Conservation (phyloP, 208 protist genomes). For the Crithidia fasciculata region DNA sequence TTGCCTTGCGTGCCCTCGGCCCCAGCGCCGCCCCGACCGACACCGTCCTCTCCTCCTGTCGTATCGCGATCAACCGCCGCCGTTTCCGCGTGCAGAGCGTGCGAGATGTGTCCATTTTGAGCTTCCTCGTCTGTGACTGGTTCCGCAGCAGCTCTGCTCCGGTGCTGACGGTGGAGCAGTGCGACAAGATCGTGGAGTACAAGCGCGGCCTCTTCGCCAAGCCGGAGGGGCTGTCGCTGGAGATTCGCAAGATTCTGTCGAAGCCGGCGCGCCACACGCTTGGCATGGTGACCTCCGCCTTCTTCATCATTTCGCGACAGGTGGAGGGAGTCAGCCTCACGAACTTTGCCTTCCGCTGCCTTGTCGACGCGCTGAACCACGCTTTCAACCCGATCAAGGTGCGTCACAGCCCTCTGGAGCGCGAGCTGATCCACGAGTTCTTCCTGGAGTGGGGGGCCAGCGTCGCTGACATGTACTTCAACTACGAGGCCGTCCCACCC, state of each 20-base stretch:
- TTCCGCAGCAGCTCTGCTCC: slow-evolving; percentile 74
- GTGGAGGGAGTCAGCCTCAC: slow-evolving; percentile 43
- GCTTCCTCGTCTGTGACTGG: slow-evolving; percentile 85
- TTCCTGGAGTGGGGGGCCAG: slow-evolving; percentile 70
- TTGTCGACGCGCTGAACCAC: slow-evolving; percentile 77
- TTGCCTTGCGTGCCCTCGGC: slow-evolving; percentile 65
- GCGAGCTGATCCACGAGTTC: slow-evolving; percentile 73
- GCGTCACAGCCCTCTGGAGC: slow-evolving; percentile 70
- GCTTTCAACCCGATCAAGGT: slow-evolving; percentile 80
- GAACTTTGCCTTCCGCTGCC: slow-evolving; percentile 61
- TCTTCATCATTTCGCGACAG: slow-evolving; percentile 60
- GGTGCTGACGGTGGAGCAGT: slow-evolving; percentile 59
- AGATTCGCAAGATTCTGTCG: slow-evolving; percentile 59
- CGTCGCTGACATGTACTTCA: slow-evolving; percentile 81
- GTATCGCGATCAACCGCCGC: slow-evolving; percentile 80
- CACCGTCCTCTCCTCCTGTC: slow-evolving; percentile 53
- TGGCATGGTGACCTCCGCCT: slow-evolving; percentile 75
- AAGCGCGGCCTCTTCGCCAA: slow-evolving; percentile 45
- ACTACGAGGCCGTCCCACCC: slow-evolving; percentile 48
- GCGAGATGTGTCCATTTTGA: slow-evolving; percentile 60
- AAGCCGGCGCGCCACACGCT: slow-evolving; percentile 79
- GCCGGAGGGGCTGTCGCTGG: slow-evolving; percentile 38
- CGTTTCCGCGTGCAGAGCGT: slow-evolving; percentile 67
- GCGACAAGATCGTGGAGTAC: slow-evolving; percentile 67
- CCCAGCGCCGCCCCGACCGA: slow-evolving; percentile 61